phyloP scores from a whole-genome alignment of 805 yeast species.

The Yarrowia bubula region DNA sequence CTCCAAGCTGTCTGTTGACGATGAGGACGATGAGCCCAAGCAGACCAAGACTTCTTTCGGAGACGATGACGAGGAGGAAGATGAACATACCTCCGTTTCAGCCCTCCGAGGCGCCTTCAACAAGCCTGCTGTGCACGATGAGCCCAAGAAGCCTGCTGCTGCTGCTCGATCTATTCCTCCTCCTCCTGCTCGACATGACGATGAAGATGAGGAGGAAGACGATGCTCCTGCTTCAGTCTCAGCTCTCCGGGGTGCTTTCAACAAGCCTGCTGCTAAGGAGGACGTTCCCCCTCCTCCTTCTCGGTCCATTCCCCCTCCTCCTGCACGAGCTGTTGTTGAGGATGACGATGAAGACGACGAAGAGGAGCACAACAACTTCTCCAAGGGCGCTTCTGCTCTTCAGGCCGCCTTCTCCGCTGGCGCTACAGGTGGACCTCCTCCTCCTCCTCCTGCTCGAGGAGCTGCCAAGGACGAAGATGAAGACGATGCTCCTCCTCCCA shows the following conservation, averaged over 20 bases:
- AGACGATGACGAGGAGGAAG: slow-evolving; percentile 9
- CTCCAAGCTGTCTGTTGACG: slow-evolving; percentile 33
- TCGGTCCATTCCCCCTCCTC: slow-evolving; percentile 33
- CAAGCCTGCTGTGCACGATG: slow-evolving; percentile 5
- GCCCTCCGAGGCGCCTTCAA: slow-evolving; percentile 23
- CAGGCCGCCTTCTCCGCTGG: slow-evolving; percentile 32
- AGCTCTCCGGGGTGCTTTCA: slow-evolving; percentile 18
- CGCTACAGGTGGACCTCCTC: slow-evolving; percentile 28
- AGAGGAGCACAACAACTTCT: slow-evolving; percentile 27
- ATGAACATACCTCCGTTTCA: slow-evolving; percentile 6
- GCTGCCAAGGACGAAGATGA: slow-evolving; percentile 29
- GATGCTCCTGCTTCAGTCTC: slow-evolving; percentile 8
- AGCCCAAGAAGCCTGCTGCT: slow-evolving; percentile 27
- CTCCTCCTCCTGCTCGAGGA: slow-evolving; percentile 27
- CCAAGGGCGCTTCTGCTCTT: slow-evolving; percentile 27
- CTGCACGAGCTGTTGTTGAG: slow-evolving; percentile 32
- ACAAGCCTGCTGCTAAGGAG: slow-evolving; percentile 2
- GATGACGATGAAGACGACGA: slow-evolving; percentile 29
- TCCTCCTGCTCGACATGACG: slow-evolving; percentile 33
- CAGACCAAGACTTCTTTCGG: slow-evolving; percentile 34
- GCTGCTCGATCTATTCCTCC: slow-evolving; percentile 32
- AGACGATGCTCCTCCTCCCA: slow-evolving; percentile 34
- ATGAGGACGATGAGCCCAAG: slow-evolving; percentile 33
- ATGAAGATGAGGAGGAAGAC: slow-evolving; percentile 17
- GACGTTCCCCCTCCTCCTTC: slow-evolving; percentile 26